Base-by-base conservation (phyloP, 805 yeast genomes). In the Ogataea sp. region DNA sequence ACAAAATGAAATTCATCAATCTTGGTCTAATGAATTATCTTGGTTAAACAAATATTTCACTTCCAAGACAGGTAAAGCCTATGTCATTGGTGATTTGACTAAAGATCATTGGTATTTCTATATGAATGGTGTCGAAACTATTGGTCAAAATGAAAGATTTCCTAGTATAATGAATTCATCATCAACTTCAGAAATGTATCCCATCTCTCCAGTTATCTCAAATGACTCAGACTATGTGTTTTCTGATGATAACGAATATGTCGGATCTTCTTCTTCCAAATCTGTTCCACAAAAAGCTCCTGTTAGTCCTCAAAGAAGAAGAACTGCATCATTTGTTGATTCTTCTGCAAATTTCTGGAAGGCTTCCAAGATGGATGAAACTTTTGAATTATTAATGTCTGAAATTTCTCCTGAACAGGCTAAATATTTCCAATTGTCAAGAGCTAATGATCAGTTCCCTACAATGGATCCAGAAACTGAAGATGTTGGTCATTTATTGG, bases 51-150 rank as follows among this genome's bases (percentile, higher is more conserved):
- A 68, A 39, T 75, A 68, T 54, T 90, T 90, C 56, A 55, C 63
- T 24, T 60, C 69, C 37, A 83, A 88, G 1, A 62, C 73, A 27
- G 73, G 81, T 28, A 72, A 71, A 46, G 65, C 74, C 21, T 85
- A 86, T 55, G 68, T 84, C 37, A 87, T 89, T 38, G 97, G 97
- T 4, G 80, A 82, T 54, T 68, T 74, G 45, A 77, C 80, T 44
- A 78, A 78, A 41, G 93, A 86, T 54, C 95, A 88, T 55, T 90
- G 98, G 98, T 83, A 86, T 56, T 64, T 90, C 47, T 90, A 83
- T 57, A 71, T 78, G 41, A 84, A 83, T 28, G 80, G 83, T 8
- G 37, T 37, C 11, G 37, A 32, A 14, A 24, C 21, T 18, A n/a
- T n/a, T n/a, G n/a, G n/a, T n/a, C n/a, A n/a, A n/a, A n/a, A n/a